Percentiles rank a stretch among this genome's conserved stretches.
phyloP scores from a whole-genome alignment of 495 filamentous ascomycete species.

The Hyaloscypha variabilis region DNA sequence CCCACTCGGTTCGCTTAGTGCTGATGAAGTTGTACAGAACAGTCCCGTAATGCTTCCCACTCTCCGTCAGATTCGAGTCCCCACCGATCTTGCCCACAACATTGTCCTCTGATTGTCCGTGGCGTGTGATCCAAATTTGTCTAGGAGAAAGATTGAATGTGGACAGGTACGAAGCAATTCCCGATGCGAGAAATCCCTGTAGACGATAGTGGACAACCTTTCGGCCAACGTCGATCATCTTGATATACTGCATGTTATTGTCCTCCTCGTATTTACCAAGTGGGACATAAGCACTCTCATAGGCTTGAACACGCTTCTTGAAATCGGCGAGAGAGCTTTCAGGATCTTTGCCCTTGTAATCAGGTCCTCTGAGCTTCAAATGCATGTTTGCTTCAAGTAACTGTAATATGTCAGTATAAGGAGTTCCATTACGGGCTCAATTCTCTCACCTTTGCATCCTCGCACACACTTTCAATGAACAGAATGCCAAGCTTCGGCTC shows the following conservation, averaged over 20 bases:
- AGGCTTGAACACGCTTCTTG: constrained; percentile 88
- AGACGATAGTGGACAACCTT: constrained; percentile 91
- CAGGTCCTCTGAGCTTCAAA: constrained; percentile 93
- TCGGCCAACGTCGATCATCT: constrained; percentile 97
- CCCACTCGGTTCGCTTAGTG: constrained; percentile 73
- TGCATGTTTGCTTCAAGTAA: constrained; percentile 97
- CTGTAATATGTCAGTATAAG: constrained; percentile 29
- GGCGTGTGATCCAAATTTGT: constrained; percentile 97
- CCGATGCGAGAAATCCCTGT: constrained; percentile 85
- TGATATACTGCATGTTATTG: constrained; percentile 84
- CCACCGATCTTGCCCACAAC: constrained; percentile 79
- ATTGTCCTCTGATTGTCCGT: constrained; percentile 86
- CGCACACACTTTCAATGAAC: constrained; percentile 92
- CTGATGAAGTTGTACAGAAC: constrained; percentile 78
- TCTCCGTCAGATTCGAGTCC: constrained; percentile 77
- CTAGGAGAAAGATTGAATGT: constrained; percentile 95
- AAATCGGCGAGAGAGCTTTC: constrained; percentile 83
- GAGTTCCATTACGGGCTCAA: background rate
- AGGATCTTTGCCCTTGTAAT: constrained; percentile 94
- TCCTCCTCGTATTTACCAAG: constrained; percentile 90
- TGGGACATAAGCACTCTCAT: constrained; percentile 90
- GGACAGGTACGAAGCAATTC: constrained; percentile 88
- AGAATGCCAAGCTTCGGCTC: constrained; percentile 88
- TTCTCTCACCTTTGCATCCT: constrained; percentile 63
- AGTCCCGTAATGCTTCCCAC: constrained; percentile 71